Evolutionary conservation across 2,329 filamentous ascomycete species (phyloP).

Genomic region (Pyricularia grisea): DNA sequence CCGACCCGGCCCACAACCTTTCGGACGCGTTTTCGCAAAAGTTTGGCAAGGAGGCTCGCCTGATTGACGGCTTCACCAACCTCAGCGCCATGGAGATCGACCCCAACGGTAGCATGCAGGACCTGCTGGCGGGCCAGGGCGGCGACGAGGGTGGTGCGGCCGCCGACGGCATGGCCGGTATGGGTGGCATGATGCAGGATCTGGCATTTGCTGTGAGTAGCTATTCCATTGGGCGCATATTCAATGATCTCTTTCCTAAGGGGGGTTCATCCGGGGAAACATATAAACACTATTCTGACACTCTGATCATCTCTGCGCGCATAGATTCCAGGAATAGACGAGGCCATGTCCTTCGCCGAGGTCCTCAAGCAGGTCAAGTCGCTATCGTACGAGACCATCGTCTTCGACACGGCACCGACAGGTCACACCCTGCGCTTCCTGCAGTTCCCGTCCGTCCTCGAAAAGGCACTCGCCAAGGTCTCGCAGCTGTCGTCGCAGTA

Average conservation of each 20-base stretch:
- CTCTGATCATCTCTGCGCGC: neutral
- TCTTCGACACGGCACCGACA: slow-evolving; percentile 97
- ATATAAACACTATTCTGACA: neutral
- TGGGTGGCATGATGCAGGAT: slow-evolving; percentile 98
- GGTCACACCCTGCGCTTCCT: slow-evolving; percentile 97
- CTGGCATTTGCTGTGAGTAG: slow-evolving; percentile 77
- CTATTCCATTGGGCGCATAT: neutral
- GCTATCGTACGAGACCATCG: slow-evolving; percentile 95
- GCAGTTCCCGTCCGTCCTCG: slow-evolving; percentile 94
- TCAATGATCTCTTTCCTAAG: neutral
- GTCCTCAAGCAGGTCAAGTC: slow-evolving; percentile 99
- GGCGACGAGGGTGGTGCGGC: slow-evolving; percentile 49
- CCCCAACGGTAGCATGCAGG: slow-evolving; percentile 94
- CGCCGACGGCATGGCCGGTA: slow-evolving; percentile 57
- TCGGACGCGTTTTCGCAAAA: slow-evolving; percentile 98
- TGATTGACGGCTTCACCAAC: slow-evolving; percentile 86
- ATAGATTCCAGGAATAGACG: slow-evolving; percentile 95
- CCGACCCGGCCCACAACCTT: slow-evolving; percentile 95
- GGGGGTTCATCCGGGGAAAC: neutral
- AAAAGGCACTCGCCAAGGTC: slow-evolving; percentile 96
- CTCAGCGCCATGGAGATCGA: slow-evolving; percentile 99
- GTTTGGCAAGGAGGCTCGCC: slow-evolving; percentile 94
- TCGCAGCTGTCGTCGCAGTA: slow-evolving; percentile 91
- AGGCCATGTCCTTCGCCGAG: slow-evolving; percentile 99
- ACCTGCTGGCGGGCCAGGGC: slow-evolving; percentile 69